These are phyloP conservation scores for Yueomyces sinensis DNA, from an alignment of 805 yeast genomes.

Conservation along the genomic window DNA sequence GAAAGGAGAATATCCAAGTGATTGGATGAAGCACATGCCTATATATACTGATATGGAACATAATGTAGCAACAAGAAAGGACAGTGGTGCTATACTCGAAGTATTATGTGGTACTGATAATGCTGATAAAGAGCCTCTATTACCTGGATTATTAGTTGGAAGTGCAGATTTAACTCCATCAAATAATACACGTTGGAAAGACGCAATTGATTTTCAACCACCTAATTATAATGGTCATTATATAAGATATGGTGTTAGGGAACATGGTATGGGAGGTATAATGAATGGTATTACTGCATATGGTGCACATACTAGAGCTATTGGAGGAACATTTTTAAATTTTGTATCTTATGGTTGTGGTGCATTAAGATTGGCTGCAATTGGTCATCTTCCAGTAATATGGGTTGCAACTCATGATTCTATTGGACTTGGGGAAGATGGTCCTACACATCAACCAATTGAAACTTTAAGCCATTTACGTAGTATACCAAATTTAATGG, in stretches of 20 bases:
- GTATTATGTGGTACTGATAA: conserved; percentile 40
- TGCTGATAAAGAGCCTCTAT: too few relatives aligned
- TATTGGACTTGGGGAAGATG: conserved; percentile 85
- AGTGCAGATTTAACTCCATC: conserved; percentile 98
- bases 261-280: conserved; percentile 98
- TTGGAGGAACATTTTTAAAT: conserved; percentile 97
- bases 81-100: conserved; percentile 69
- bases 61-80: conserved; percentile 78
- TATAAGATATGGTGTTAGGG: conserved; percentile 96
- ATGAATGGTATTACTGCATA: conserved; percentile 94
- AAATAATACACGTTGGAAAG: conserved; percentile 80
- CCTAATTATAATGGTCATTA: conserved; percentile 82
- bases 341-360: conserved; percentile 79
- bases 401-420: conserved; percentile 91
- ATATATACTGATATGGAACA: conserved; percentile 34
- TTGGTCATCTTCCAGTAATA: conserved; percentile 69
- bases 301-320: conserved; percentile 73
- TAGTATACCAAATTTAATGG: conserved; percentile 70
- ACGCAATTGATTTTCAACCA: conserved; percentile 87
- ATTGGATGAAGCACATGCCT: conserved; percentile 73
- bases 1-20: conserved; percentile 61
- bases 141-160: conserved; percentile 93
- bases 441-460: conserved; percentile 89
- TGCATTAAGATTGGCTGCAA: conserved; percentile 74
- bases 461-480: conserved; percentile 80